Base-by-base conservation (phyloP, 2,329 filamentous ascomycete species). In the Nemania sp. region DNA sequence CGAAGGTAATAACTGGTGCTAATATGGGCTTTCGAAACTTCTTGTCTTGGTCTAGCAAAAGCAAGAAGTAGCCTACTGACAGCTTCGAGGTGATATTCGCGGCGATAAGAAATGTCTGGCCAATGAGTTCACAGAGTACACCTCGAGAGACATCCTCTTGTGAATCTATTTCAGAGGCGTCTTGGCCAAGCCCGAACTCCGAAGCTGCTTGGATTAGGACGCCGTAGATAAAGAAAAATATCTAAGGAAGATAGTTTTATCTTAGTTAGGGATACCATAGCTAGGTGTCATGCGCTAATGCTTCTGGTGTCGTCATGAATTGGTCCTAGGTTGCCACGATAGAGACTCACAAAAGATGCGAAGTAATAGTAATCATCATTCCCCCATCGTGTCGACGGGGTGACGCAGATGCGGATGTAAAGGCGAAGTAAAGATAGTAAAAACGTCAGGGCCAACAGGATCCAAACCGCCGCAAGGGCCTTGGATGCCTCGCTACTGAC, bases 41-140 rank as follows among this genome's bases (percentile, higher is more conserved):
- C 13, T 13, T 24, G 15, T 27, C 24, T 27, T 11, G 3, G 49
- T 52, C 49, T 1, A 52, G 13, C 15, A 18, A 77, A 2, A 82
- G 70, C 8, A 83, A 63, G 58, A 83, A 82, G 8, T 81, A 74
- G 0, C 79, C 80, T 0, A 83, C 71, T 0, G 81, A 81, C 57
- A 73, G 68, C 41, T 83, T 83, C 0, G 80, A 79, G 6, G 79
- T 71, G 5, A 78, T 78, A 75, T 81, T 83, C 13, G 79, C 81
- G 1, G 80, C 55, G 5, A 83, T 72, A 0, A 78, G 78, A 35
- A 83, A 81, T 0, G 76, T 76, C 59, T 81, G 79, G 2, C 78
- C 77, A 5, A 79, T 76, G 15, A 71, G 69, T 63, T 80, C 76
- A 70, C 74, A 75, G 22, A 80, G 72, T 20, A 73, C 72, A 0